A percentile compares a stretch with the other conserved stretches of the same genome.
These are phyloP conservation scores for Hygrophorus pudorinus DNA, from an alignment of 768 basidiomycete genomes.

Conservation along the genomic window DNA sequence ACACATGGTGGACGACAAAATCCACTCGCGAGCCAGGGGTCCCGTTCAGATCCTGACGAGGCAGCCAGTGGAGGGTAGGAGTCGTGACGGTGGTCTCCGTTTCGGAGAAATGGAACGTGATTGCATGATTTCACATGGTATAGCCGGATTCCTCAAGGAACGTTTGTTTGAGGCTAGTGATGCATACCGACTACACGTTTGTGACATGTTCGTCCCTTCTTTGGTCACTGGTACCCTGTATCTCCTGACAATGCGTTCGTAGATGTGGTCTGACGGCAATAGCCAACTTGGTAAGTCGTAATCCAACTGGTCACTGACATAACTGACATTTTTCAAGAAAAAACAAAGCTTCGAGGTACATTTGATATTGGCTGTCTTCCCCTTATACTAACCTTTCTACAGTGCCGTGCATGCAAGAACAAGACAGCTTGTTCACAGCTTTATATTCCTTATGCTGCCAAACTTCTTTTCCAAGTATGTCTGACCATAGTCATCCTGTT, in stretches of 20 bases:
- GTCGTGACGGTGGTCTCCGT: constrained; percentile 95
- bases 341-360: constrained; percentile 90
- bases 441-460: constrained; percentile 94
- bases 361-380: not conserved
- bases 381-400: constrained; percentile 4
- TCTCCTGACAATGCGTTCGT: constrained; percentile 10
- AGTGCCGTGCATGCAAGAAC: constrained; percentile 95
- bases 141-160: constrained; percentile 96
- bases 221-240: not conserved
- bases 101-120: constrained; percentile 99
- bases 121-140: constrained; percentile 99
- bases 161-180: constrained; percentile 90
- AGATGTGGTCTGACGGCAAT: constrained; percentile 96
- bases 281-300: constrained; percentile 75
- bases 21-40: constrained; percentile 93
- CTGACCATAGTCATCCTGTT: not conserved
- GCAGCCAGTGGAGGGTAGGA: constrained; percentile 97
- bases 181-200: constrained; percentile 90
- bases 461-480: constrained; percentile 86
- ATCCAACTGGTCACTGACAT: constrained; percentile 1
- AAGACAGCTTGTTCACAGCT: constrained; percentile 89
- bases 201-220: constrained; percentile 70
- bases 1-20: constrained; percentile 99
- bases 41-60: constrained; percentile 96
- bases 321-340: constrained; percentile 42